Evolutionary conservation across 164 flowering plant genomes (phyloP), one percentile per base, ranked within the genome.

Genomic region (Chimonanthus salicifolius): DNA sequence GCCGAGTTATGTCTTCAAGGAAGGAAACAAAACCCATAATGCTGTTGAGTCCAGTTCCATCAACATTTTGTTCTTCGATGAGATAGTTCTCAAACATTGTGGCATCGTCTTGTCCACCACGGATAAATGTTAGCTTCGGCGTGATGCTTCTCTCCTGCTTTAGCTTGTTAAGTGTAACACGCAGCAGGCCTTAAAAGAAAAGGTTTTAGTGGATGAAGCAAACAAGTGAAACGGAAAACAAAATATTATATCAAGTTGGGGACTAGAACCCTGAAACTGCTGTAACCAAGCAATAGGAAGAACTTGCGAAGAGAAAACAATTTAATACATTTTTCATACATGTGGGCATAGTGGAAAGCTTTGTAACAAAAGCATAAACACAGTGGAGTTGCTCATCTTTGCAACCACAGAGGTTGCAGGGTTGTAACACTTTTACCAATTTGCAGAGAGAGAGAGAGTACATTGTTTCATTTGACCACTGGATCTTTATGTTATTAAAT

Each of bases 21-120:
- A 96, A 96, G 65, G 97, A 87, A 76, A 96, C 92, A 71, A 89
- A 94, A 71, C 99, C 98, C 88, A 85, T 88, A 74, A 75, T 83
- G 75, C 92, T 90, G 2, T 90, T 84, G 71, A 92, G 85, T 54
- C 97, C 97, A 75, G 77, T 85, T 69, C 98, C 99, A 69, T 87
- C 94, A 49, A 96, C 97, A 75, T 94, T 90, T 71, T 96, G 99
- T 74, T 96, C 99, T 79, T 96, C 99, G 2, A 94, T 90, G 3
- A 96, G 97, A 80, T 86, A 92, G 79, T 87, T 92, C 84, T 96
- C 98, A 75, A 96, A 96, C 16, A 81, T 69, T 4, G 98, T 78
- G 6, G 94, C 90, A 77, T 96, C 98, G 43, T 92, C 99, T 47
- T 92, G 90, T 20, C 97, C 98, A 62, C 94, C 99, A 46, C 84